Conservation (phyloP, 1,284 basidiomycete species). For the Ustilago sp. region DNA sequence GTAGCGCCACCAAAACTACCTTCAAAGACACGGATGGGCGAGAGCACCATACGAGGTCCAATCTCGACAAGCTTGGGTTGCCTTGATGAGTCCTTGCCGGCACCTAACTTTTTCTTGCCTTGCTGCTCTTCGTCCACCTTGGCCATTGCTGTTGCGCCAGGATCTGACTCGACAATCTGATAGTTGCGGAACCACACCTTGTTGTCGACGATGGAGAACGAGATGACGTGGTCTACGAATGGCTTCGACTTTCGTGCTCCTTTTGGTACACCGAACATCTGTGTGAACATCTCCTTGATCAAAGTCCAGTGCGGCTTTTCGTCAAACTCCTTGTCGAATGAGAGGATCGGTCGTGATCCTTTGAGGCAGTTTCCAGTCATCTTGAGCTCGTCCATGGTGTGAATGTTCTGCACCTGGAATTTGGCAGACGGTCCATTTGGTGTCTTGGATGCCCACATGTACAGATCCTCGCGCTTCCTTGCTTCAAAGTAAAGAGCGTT, state of each 20-base stretch:
- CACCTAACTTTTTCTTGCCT: slow-evolving; percentile 44
- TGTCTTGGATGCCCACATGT: slow-evolving; percentile 95
- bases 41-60: slow-evolving; percentile 95
- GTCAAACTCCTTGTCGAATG: slow-evolving; percentile 93
- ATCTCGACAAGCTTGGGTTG: slow-evolving; percentile 73
- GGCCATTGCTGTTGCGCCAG: slow-evolving; percentile 68
- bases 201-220: slow-evolving; percentile 92
- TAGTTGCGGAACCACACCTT: slow-evolving; percentile 99
- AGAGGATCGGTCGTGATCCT: slow-evolving; percentile 89
- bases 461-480: slow-evolving; percentile 87
- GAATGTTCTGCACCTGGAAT: slow-evolving; percentile 96
- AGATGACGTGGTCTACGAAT: slow-evolving; percentile 96
- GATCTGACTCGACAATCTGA: slow-evolving; percentile 79
- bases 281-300: slow-evolving; percentile 94
- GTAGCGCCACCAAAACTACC: slow-evolving; percentile 85
- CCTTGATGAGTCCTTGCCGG: slow-evolving; percentile 27
- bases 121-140: slow-evolving; percentile 73
- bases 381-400: slow-evolving; percentile 99
- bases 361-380: slow-evolving; percentile 99
- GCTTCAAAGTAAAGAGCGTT: slow-evolving; percentile 98
- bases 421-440: slow-evolving; percentile 98
- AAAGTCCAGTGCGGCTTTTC: slow-evolving; percentile 86
- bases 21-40: slow-evolving; percentile 98
- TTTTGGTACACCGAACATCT: slow-evolving; percentile 93
- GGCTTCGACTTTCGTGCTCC: slow-evolving; percentile 91